Percentiles rank a stretch among this genome's conserved stretches.
Conservation (phyloP, 2,329 filamentous ascomycete genomes). For the Amesomyces nigricolor region DNA sequence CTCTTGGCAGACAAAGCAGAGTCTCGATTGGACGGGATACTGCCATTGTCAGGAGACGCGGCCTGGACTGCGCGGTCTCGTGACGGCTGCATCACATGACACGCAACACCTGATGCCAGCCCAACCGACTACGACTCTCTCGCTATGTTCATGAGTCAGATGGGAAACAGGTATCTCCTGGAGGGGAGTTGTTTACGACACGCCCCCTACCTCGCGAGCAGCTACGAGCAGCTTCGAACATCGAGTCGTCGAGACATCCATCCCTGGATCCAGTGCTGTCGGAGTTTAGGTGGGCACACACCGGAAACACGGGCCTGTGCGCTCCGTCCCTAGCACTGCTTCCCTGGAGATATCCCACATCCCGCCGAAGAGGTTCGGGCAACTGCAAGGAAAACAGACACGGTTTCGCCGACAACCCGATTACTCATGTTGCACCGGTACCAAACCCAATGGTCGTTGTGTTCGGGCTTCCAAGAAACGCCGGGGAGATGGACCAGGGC, state of each 20-base stretch:
- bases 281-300: neutral
- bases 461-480: neutral
- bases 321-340: neutral
- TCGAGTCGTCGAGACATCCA: neutral
- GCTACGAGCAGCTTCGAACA: too few relatives aligned
- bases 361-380: neutral
- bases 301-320: neutral
- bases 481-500: neutral
- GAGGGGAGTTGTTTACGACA: too few relatives aligned
- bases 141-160: constrained; percentile 1
- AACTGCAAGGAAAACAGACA: neutral
- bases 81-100: constrained; percentile 13
- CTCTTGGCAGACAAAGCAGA: too few relatives aligned
- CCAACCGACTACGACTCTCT: neutral
- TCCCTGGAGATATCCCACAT: neutral
- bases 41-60: neutral
- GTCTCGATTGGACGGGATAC: neutral
- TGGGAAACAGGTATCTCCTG: too few relatives aligned
- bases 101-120: constrained; percentile 5
- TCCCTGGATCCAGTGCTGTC: neutral
- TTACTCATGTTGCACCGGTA: neutral
- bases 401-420: neutral
- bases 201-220: too few relatives aligned
- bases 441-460: neutral
- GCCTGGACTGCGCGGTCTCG: neutral